phyloP scores from a whole-genome alignment of 768 basidiomycete genomes.

The Heimioporus sp. region DNA sequence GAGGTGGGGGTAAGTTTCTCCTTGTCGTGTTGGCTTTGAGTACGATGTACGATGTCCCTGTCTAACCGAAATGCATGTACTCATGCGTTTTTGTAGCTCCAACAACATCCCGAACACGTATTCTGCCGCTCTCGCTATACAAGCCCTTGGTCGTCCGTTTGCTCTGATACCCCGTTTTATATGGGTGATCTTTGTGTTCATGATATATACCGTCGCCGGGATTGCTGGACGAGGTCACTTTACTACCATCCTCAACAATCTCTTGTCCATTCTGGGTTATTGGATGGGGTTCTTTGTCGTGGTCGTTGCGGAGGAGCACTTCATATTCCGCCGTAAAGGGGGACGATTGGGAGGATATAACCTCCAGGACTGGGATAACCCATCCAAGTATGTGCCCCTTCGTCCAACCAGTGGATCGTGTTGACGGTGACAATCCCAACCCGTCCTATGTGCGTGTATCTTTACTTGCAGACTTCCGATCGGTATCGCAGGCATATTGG shows the following conservation, averaged over 20 bases:
- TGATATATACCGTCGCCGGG: conserved; percentile 38
- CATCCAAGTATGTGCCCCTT: conserved; percentile 30
- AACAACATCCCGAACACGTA: conserved; percentile 46
- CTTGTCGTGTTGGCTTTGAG: conserved; percentile 42
- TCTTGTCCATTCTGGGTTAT: conserved; percentile 42
- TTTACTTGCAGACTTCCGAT: conserved; percentile 39
- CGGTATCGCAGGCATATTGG: conserved; percentile 47
- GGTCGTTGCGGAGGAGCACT: conserved; percentile 45
- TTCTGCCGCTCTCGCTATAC: conserved; percentile 46
- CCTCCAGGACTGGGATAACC: conserved; percentile 45
- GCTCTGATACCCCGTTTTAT: conserved; percentile 43
- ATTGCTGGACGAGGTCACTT: conserved; percentile 46
- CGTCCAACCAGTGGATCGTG: neutral
- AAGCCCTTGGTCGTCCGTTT: conserved; percentile 43
- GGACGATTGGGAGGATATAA: conserved; percentile 50
- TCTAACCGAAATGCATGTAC: neutral
- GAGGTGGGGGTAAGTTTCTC: conserved; percentile 40
- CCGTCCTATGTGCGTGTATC: too few relatives aligned
- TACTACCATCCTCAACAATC: conserved; percentile 40
- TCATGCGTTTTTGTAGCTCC: conserved; percentile 18
- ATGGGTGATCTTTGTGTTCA: conserved; percentile 42
- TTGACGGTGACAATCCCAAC: neutral
- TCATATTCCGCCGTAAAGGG: conserved; percentile 40
- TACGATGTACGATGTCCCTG: conserved; percentile 32
- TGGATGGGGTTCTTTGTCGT: conserved; percentile 49